Conservation (phyloP, 2,329 filamentous ascomycete genomes). For the Fusarium bulbicola region DNA sequence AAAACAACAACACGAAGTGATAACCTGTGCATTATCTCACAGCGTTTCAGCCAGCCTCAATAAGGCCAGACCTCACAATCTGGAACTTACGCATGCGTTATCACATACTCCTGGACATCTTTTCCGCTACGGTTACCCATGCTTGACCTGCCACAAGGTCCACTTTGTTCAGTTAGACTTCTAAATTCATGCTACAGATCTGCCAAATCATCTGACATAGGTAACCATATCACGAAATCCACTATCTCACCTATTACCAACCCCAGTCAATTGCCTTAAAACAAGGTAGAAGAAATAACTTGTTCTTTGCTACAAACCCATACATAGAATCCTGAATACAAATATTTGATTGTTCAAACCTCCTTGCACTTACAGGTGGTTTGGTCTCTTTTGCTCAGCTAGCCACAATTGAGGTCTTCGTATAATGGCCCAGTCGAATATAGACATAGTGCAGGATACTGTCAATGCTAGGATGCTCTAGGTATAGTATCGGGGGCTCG, state of each 20-base stretch:
- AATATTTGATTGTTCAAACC: too few species aligned
- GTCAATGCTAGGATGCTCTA: background rate
- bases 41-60: background rate
- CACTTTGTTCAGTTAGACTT: background rate
- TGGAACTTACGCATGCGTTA: background rate
- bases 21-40: background rate
- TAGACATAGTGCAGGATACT: too few species aligned
- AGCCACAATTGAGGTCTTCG: too few species aligned
- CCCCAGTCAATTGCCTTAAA: too few species aligned
- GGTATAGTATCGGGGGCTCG: background rate
- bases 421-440: too few species aligned
- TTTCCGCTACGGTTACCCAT: too few species aligned
- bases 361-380: too few species aligned
- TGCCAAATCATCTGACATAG: background rate
- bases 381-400: too few species aligned
- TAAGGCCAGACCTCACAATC: accelerated
- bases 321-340: too few species aligned
- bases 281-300: too few species aligned
- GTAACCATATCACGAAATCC: background rate
- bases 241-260: background rate
- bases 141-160: background rate
- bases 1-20: accelerated
- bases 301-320: too few species aligned
- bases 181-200: accelerated
- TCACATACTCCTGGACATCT: background rate